These are phyloP conservation scores for Saccharomycopsis hybrid DNA, from an alignment of 1,139 yeast genomes.

Conservation along the genomic window DNA sequence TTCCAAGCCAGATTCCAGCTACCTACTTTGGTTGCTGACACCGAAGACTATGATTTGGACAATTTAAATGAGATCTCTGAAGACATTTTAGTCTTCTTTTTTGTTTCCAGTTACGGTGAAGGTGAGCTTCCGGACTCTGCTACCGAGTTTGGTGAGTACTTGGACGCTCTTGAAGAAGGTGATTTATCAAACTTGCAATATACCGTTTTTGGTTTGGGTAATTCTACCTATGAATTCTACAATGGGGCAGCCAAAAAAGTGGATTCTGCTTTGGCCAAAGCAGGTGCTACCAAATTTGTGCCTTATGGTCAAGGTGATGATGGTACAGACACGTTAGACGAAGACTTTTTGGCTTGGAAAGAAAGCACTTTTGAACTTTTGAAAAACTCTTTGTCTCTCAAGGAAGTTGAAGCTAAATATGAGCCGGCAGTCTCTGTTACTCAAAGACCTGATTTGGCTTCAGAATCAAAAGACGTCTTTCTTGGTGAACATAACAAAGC, in stretches of 20 bases:
- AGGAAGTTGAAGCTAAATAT: constrained; percentile 70
- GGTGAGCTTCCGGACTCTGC: constrained; percentile 98
- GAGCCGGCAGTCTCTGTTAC: constrained; percentile 61
- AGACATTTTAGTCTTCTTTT: constrained; percentile 57
- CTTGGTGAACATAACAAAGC: constrained; percentile 79
- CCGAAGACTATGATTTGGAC: constrained; percentile 59
- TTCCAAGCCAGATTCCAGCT: constrained; percentile 76
- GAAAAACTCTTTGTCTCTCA: constrained; percentile 57
- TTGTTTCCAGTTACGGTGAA: constrained; percentile 94
- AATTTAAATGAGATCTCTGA: constrained; percentile 45
- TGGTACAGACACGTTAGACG: constrained; percentile 77
- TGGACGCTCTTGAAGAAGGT: constrained; percentile 30
- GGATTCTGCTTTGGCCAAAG: constrained; percentile 45
- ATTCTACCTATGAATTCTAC: constrained; percentile 73
- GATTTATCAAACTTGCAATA: constrained; percentile 45
- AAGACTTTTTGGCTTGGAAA: constrained; percentile 77
- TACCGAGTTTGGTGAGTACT: constrained; percentile 57
- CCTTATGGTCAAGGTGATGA: constrained; percentile 77
- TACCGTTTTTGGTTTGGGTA: constrained; percentile 77
- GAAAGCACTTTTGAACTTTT: constrained; percentile 43
- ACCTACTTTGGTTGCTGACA: constrained; percentile 79
- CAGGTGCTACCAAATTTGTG: constrained; percentile 59
- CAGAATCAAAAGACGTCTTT: constrained; percentile 45
- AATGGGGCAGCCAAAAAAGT: constrained; percentile 70
- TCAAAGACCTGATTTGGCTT: constrained; percentile 29